Conservation (phyloP, 345 rosid genomes). For the Eucalyptus camaldulensis region DNA sequence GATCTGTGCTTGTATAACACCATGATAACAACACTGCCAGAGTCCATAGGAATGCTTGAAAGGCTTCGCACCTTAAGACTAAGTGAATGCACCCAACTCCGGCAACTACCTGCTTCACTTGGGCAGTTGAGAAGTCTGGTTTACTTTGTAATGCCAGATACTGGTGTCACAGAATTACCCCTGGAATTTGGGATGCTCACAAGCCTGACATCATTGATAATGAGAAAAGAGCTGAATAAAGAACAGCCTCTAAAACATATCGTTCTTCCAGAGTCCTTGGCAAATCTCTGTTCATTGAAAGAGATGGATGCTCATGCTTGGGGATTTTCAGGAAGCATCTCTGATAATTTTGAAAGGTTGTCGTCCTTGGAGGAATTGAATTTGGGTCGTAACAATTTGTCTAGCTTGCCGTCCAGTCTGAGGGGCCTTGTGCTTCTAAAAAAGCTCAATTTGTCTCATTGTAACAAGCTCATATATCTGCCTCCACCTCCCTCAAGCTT, state of each 20-base stretch:
- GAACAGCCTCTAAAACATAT: neutral
- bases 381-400: constrained; percentile 21
- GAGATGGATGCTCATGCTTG: constrained; percentile 33
- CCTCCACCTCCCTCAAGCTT: constrained; percentile 41
- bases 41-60: constrained; percentile 33
- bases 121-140: constrained; percentile 23
- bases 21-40: constrained; percentile 29
- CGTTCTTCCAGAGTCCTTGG: constrained; percentile 22
- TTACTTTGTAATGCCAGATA: constrained; percentile 18
- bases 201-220: constrained; percentile 16
- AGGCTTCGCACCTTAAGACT: constrained; percentile 15
- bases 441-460: constrained; percentile 10
- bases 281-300: constrained; percentile 14
- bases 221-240: constrained; percentile 12
- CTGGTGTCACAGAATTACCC: constrained; percentile 29
- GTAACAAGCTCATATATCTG: constrained; percentile 22
- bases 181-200: constrained; percentile 32
- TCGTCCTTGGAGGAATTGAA: constrained; percentile 14
- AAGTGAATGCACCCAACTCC: constrained; percentile 15
- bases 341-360: constrained; percentile 39
- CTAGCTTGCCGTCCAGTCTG: constrained; percentile 37
- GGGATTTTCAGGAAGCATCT: constrained; percentile 23
- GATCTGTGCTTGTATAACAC: constrained; percentile 1
- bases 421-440: constrained; percentile 23
- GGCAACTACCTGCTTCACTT: constrained; percentile 29